phyloP scores from a whole-genome alignment of 2,329 filamentous ascomycete species.

The Venturia carpophila region DNA sequence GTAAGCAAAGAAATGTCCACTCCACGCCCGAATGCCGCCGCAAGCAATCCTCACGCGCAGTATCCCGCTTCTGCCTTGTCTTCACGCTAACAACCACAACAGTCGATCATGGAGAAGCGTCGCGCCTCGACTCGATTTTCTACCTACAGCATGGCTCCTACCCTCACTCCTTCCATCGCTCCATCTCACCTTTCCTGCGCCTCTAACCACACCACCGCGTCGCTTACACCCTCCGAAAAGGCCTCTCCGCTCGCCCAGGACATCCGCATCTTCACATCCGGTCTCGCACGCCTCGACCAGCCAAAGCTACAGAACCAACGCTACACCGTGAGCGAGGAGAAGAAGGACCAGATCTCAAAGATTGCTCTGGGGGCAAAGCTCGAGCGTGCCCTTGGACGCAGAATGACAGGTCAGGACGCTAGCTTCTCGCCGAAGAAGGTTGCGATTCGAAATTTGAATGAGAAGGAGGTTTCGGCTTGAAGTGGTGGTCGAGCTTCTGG shows the following conservation, averaged over 20 bases:
- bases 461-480: conserved; percentile 13
- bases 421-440: conserved; percentile 52
- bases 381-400: conserved; percentile 74
- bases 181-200: conserved; percentile 34
- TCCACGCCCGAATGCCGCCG: neutral
- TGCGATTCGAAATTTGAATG: neutral
- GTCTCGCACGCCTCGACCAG: conserved; percentile 83
- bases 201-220: conserved; percentile 20
- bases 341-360: conserved; percentile 75
- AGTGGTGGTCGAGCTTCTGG: neutral
- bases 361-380: conserved; percentile 84
- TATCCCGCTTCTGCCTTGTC: conserved; percentile 2
- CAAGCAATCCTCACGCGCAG: neutral
- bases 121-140: conserved; percentile 36
- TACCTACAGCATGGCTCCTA: conserved; percentile 44
- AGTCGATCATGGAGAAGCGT: conserved; percentile 8
- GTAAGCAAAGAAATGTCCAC: conserved; percentile 29
- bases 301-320: conserved; percentile 76
- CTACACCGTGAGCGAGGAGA: conserved; percentile 69
- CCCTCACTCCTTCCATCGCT: conserved; percentile 44
- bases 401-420: conserved; percentile 85
- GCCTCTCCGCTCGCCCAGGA: conserved; percentile 49
- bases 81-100: conserved; percentile 3
- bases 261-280: conserved; percentile 69
- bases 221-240: conserved; percentile 26